Base-by-base conservation (phyloP, 75 land plant genomes). In the Pinus tabuliformis region DNA sequence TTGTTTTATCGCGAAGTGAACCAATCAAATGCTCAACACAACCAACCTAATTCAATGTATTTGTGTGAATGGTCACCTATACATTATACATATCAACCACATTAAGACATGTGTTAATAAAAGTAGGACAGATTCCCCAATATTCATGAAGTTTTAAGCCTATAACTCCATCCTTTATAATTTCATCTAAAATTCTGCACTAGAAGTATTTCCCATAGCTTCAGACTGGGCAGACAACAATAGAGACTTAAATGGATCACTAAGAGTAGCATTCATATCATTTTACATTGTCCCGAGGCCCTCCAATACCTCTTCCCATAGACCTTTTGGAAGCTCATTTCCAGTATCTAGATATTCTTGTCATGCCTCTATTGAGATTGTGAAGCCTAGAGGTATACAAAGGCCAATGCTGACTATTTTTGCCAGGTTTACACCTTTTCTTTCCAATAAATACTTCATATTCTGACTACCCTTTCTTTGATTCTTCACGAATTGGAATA, bases 361-460 rank as follows among this genome's bases (percentile, higher is more conserved):
- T 73, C 99, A 97, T 20, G 99, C 94, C 58, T 97, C 99, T 1
- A 98, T 97, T 22, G 99, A 95, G 59, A 97, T 90, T 28, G 99
- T 97, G 49, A 97, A 84, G 12, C 99, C 99, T 22, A 98, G 98
- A 13, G 99, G 99, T 49, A 97, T 98, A 14, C 98, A 94, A 13
- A 97, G 83, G 8, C 99, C 99, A 59, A 97, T 97, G 89, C 88
- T 97, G 28, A 98, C 87, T 98, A 97, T 97, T 73, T 97, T 98
- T 21, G 99, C 99, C 57, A 97, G 87, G 70, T 97, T 97, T 80
- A 98, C 99, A 63, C 99, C 99, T 76, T 97, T 97, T 42, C 99
- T 98, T 37, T 98, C 99, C 73, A 97, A 81, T 98, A 94, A 60
- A 21, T 81, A 82, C 79, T 97, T 97, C 99, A 97, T 94, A 75